Conservation (phyloP, 495 filamentous ascomycete genomes). For the Penicillium canariense region DNA sequence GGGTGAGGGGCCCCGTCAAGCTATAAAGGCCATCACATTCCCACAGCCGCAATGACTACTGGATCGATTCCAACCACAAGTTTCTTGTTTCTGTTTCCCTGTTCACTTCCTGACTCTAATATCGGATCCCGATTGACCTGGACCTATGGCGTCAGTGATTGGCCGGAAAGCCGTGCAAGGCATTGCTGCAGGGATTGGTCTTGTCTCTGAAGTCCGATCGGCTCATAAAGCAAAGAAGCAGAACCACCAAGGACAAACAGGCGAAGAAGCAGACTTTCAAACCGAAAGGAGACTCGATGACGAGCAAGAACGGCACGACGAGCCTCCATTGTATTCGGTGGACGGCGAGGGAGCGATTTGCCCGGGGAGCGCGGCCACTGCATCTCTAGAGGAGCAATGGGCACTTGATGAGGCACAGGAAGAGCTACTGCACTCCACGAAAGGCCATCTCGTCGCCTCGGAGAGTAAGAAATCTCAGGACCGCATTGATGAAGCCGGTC, state of each 20-base stretch:
- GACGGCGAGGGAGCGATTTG: background rate
- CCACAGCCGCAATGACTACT: background rate
- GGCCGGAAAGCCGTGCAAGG: slow-evolving; percentile 19
- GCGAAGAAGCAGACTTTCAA: slow-evolving; percentile 12
- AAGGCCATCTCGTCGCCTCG: background rate
- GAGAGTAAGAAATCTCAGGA: background rate
- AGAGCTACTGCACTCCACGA: slow-evolving; percentile 13
- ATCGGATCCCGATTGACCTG: background rate
- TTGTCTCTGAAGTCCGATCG: slow-evolving; percentile 42
- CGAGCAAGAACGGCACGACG: background rate
- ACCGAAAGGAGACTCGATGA: slow-evolving; percentile 6
- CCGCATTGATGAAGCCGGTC: background rate
- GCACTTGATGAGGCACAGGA: slow-evolving; percentile 50
- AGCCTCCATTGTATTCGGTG: background rate
- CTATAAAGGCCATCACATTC: background rate
- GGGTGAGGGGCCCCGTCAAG: background rate
- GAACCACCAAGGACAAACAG: background rate
- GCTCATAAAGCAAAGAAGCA: slow-evolving; percentile 38
- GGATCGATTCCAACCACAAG: no score
- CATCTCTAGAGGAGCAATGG: slow-evolving; percentile 45
- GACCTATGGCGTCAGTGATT: background rate
- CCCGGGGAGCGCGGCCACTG: slow-evolving; percentile 9
- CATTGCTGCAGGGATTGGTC: slow-evolving; percentile 46
- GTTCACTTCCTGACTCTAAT: no score
- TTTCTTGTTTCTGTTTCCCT: no score